These are phyloP conservation scores for Xylariaceae sp. DNA, from an alignment of 2,329 filamentous ascomycete species.

Conservation along the genomic window DNA sequence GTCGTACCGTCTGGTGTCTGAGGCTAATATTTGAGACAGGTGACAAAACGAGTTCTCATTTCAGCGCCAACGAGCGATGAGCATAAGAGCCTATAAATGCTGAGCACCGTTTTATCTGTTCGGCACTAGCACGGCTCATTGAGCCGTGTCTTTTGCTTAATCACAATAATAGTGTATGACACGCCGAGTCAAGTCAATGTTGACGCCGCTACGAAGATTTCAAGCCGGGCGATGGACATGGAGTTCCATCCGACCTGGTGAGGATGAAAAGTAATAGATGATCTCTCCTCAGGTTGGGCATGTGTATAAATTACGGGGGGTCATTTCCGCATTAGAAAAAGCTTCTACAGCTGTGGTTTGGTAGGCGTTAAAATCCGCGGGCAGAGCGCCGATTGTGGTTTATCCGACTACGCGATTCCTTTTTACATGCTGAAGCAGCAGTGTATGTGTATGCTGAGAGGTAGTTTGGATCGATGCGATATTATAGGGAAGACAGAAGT, in stretches of 20 bases:
- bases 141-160: conserved; percentile 13
- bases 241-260: conserved; percentile 18
- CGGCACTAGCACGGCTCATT: background rate
- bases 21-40: conserved; percentile 26
- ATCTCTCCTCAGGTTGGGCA: conserved; percentile 49
- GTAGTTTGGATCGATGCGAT: background rate
- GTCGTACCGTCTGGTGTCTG: conserved; percentile 29
- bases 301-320: conserved; percentile 47
- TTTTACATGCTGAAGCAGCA: conserved; percentile 5
- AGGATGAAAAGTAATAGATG: conserved; percentile 42
- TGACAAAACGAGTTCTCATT: conserved; percentile 29
- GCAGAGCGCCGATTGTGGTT: conserved; percentile 29
- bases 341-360: conserved; percentile 29
- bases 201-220: conserved; percentile 21
- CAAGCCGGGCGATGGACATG: conserved; percentile 20
- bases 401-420: conserved; percentile 18
- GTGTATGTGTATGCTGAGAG: background rate
- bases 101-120: background rate
- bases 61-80: conserved; percentile 20
- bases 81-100: conserved; percentile 20
- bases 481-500: background rate
- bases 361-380: conserved; percentile 32
- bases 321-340: conserved; percentile 40
- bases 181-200: conserved; percentile 17
- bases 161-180: conserved; percentile 30